These are phyloP conservation scores for Melampsora larici-populina DNA, from an alignment of 1,284 basidiomycete species.

Conservation along the genomic window DNA sequence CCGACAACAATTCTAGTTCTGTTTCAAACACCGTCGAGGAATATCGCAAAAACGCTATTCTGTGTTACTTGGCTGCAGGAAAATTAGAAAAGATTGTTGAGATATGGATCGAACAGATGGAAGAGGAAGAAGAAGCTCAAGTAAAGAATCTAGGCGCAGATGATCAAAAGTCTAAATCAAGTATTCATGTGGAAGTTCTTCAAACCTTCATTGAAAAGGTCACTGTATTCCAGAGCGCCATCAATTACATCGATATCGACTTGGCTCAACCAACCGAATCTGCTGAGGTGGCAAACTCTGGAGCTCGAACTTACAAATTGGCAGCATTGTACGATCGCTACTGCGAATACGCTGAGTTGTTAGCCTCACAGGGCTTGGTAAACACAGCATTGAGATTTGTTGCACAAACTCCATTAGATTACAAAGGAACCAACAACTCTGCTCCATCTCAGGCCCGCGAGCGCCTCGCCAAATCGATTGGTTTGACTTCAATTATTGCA, in stretches of 20 bases:
- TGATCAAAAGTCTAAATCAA: constrained; percentile 66
- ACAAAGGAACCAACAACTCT: constrained; percentile 61
- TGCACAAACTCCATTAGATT: constrained; percentile 74
- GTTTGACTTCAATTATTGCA: constrained; percentile 45
- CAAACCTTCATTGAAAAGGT: constrained; percentile 97
- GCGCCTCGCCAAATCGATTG: constrained; percentile 46
- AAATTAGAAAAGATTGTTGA: constrained; percentile 81
- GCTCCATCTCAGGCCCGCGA: constrained; percentile 58
- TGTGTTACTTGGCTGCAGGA: constrained; percentile 81
- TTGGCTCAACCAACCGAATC: constrained; percentile 59
- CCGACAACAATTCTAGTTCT: constrained; percentile 54
- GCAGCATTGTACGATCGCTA: constrained; percentile 84
- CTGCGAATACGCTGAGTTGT: constrained; percentile 88
- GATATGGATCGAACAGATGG: constrained; percentile 89
- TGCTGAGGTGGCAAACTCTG: constrained; percentile 57
- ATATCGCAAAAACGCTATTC: constrained; percentile 80
- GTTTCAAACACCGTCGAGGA: constrained; percentile 57
- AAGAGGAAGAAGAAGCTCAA: constrained; percentile 70
- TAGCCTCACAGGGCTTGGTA: constrained; percentile 83
- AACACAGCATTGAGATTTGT: constrained; percentile 77
- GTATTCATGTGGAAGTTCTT: constrained; percentile 80
- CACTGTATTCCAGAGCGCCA: constrained; percentile 84
- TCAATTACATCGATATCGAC: constrained; percentile 79
- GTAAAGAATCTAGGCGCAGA: constrained; percentile 52
- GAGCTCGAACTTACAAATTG: constrained; percentile 73